phyloP scores from a whole-genome alignment of 495 filamentous ascomycete genomes.

The Penicillium antarcticum region DNA sequence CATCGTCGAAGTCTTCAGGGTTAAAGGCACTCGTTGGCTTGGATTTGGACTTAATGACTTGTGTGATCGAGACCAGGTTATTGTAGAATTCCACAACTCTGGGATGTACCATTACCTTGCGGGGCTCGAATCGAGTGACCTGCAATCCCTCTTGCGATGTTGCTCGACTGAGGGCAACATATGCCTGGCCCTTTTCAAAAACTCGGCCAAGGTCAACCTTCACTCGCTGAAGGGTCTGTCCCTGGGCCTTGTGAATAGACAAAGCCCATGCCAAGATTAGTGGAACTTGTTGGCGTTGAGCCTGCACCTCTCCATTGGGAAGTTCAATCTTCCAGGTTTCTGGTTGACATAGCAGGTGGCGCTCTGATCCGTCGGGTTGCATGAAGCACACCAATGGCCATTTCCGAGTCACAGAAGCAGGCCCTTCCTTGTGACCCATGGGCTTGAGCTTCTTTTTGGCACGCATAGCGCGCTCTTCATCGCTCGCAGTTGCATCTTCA shows the following conservation, averaged over 20 bases:
- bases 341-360: constrained; percentile 76
- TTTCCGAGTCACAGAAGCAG: constrained; percentile 36
- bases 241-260: constrained; percentile 97
- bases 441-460: constrained; percentile 49
- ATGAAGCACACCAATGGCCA: constrained; percentile 84
- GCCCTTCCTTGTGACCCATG: constrained; percentile 35
- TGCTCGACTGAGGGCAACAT: constrained; percentile 65
- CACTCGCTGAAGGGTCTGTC: constrained; percentile 90
- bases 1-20: constrained; percentile 33
- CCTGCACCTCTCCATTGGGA: constrained; percentile 91
- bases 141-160: constrained; percentile 85
- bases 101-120: constrained; percentile 92
- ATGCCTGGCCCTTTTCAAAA: constrained; percentile 86
- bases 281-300: constrained; percentile 59
- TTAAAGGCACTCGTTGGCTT: constrained; percentile 13
- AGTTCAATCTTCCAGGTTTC: constrained; percentile 97
- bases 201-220: constrained; percentile 90
- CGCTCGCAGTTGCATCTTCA: constrained; percentile 30
- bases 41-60: constrained; percentile 33
- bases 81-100: constrained; percentile 82
- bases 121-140: constrained; percentile 82
- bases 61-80: constrained; percentile 58
- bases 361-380: constrained; percentile 70
- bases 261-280: constrained; percentile 95
- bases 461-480: constrained; percentile 42